Base-by-base conservation (phyloP, 768 basidiomycete species). In the Coprinopsis cinerea region DNA sequence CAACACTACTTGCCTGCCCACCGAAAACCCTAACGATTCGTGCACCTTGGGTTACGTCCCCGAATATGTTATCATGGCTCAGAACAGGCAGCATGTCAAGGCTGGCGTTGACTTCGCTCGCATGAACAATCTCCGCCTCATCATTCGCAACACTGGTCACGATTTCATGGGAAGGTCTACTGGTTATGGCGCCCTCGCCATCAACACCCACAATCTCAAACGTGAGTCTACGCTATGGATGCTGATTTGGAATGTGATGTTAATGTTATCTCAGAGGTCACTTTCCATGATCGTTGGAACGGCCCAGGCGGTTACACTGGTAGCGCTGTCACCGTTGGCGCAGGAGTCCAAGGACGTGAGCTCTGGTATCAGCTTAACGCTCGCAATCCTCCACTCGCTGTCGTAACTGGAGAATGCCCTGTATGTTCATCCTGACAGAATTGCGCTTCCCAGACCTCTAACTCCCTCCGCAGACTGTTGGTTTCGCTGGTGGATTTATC, bases 401-500 rank as follows among this genome's bases (percentile, higher is more conserved):
- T 49, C 23, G 52, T 56, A 3, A 43, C 47, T 13, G 58, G 58
- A 22, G 49, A 53, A 53, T 53, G 57, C 44, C 49, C 55, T 24
- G 55, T 56, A 45, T 15, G 52, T 40, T 26, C 13, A 15, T 17
- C n/a, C 17, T 18, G 15, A 3, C 4, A 5, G 5, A 14, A 6
- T 48, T 28, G 6, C 26, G n/a, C 3, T 23, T 6, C 6, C 9
- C 22, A 58, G 10, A 41, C 15, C n/a, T n/a, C 25, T 27, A 1
- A 37, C 20, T 6, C 17, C 13, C 35, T 23, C 6, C 14, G 45
- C 17, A 62, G 53, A 66, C 66, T 13, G 63, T 73, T 22, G 72
- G 69, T 5, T 59, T 64, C 32, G 60, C 59, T 3, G 72, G 71
- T 0, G 72, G 73, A 24, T 73, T 62, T 44, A 57, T 61, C 4